Percentiles rank a stretch among this genome's conserved stretches.
Evolutionary conservation across 495 filamentous ascomycete genomes (phyloP).

Genomic region (Xylaria acuta): DNA sequence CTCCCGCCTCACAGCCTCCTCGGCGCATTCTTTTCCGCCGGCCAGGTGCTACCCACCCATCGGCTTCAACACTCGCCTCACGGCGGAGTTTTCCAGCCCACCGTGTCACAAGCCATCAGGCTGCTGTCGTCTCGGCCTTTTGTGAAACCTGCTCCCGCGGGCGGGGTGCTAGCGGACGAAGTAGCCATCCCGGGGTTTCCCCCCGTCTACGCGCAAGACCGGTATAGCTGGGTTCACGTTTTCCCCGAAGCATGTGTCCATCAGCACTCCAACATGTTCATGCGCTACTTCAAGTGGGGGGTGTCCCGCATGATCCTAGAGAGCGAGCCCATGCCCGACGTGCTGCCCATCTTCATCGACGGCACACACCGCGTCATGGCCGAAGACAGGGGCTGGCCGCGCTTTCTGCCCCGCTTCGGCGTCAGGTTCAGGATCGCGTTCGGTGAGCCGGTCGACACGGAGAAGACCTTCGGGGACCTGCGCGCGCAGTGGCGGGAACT

Average conservation of each 20-base stretch:
- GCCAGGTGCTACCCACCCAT: constrained; percentile 90
- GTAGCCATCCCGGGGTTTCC: constrained; percentile 58
- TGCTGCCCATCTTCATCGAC: constrained; percentile 94
- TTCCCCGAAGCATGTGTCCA: constrained; percentile 96
- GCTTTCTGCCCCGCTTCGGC: constrained; percentile 77
- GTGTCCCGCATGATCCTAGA: constrained; percentile 89
- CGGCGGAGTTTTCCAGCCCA: constrained; percentile 88
- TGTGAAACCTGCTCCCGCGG: constrained; percentile 20
- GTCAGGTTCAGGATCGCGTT: constrained; percentile 78
- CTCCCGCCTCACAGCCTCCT: constrained; percentile 51
- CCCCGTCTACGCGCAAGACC: constrained; percentile 57
- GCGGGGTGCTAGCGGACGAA: neutral
- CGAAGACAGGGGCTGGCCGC: constrained; percentile 77
- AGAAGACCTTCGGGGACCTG: constrained; percentile 69
- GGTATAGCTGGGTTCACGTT: constrained; percentile 85
- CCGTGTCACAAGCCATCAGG: constrained; percentile 83
- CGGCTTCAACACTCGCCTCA: constrained; percentile 72
- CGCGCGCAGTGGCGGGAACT: constrained; percentile 71
- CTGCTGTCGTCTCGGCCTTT: constrained; percentile 69
- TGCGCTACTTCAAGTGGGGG: constrained; percentile 99
- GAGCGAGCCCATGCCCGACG: constrained; percentile 76
- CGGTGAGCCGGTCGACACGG: constrained; percentile 67
- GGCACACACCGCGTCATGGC: constrained; percentile 86
- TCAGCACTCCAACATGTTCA: constrained; percentile 76
- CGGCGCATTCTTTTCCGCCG: constrained; percentile 76